Evolutionary conservation across 2,329 filamentous ascomycete genomes (phyloP).

Genomic region (Achaetomium macrosporum): DNA sequence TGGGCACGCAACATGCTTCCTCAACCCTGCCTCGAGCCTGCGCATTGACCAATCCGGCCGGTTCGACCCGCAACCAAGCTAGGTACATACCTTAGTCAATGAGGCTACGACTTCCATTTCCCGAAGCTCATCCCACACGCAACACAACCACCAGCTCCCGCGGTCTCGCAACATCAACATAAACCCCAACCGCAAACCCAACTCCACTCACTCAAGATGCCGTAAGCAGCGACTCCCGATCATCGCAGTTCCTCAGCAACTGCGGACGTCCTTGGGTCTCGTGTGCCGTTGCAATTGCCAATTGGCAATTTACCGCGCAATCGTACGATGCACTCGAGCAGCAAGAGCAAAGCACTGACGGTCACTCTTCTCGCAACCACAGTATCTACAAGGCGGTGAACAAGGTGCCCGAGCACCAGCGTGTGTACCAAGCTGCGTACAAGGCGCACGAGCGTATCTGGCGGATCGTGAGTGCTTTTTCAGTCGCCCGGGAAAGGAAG

Average conservation of each 20-base stretch:
- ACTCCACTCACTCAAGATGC: conserved; percentile 16
- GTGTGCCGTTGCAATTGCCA: neutral
- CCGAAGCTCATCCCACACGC: conserved; percentile 4
- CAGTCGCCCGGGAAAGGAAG: neutral
- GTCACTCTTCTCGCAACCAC: conserved; percentile 1
- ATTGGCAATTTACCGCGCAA: conserved; percentile 9
- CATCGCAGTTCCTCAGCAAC: neutral
- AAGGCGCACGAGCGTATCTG: conserved; percentile 64
- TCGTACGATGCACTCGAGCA: conserved; percentile 17
- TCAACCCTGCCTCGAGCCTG: conserved; percentile 9
- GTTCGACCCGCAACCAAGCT: neutral
- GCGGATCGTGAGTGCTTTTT: conserved; percentile 62
- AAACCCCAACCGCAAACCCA: neutral
- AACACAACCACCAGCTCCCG: conserved; percentile 9
- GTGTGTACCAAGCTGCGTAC: conserved; percentile 68
- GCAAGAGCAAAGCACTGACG: conserved; percentile 25
- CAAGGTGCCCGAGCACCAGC: conserved; percentile 69
- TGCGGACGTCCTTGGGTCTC: too few relatives aligned
- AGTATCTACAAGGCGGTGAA: conserved; percentile 67
- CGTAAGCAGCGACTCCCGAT: conserved; percentile 12
- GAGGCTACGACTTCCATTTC: neutral
- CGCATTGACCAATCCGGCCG: conserved; percentile 10
- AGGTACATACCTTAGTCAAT: conserved; percentile 2
- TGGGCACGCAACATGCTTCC: too few relatives aligned
- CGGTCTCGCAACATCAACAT: neutral